A percentile compares a stretch with the other conserved stretches of the same genome.
phyloP scores from a whole-genome alignment of 2,329 filamentous ascomycete genomes.

The Helminthosporium solani region DNA sequence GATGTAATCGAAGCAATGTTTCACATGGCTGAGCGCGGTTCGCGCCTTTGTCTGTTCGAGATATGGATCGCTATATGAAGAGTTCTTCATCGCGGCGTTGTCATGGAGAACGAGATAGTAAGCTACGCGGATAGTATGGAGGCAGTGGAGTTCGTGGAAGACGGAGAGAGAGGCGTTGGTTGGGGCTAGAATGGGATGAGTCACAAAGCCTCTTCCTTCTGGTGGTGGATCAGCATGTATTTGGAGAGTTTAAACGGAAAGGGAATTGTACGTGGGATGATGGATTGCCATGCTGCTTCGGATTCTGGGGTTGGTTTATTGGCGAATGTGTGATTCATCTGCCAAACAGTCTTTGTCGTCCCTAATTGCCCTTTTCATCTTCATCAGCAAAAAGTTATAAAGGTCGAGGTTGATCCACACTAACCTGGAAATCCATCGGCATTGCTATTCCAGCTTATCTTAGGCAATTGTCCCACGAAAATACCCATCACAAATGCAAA shows the following conservation, averaged over 20 bases:
- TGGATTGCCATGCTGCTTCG: constrained; percentile 8
- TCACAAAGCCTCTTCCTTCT: constrained; percentile 8
- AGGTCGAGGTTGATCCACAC: not conserved
- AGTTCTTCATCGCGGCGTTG: not conserved
- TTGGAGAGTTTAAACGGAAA: too few relatives aligned
- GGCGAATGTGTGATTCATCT: constrained; percentile 3
- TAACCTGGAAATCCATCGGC: not conserved
- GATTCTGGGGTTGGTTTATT: not conserved
- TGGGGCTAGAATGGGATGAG: constrained; percentile 1
- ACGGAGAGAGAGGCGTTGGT: constrained; percentile 1
- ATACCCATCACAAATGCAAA: not conserved
- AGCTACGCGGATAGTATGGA: not conserved
- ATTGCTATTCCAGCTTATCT: not conserved
- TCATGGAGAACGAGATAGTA: not conserved
- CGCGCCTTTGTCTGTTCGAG: constrained; percentile 1
- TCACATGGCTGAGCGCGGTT: constrained; percentile 3
- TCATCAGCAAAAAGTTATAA: not conserved
- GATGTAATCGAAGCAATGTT: constrained; percentile 18
- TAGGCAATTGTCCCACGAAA: not conserved
- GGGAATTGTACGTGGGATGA: constrained; percentile 1
- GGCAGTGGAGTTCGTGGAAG: constrained; percentile 7
- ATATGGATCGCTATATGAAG: not conserved
- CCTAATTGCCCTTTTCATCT: not conserved
- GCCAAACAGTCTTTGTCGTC: constrained; percentile 3
- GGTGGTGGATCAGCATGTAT: too few relatives aligned